A percentile compares a stretch with the other conserved stretches of the same genome.
Evolutionary conservation across 2,329 filamentous ascomycete species (phyloP).

Genomic region (Colletotrichum navitas): DNA sequence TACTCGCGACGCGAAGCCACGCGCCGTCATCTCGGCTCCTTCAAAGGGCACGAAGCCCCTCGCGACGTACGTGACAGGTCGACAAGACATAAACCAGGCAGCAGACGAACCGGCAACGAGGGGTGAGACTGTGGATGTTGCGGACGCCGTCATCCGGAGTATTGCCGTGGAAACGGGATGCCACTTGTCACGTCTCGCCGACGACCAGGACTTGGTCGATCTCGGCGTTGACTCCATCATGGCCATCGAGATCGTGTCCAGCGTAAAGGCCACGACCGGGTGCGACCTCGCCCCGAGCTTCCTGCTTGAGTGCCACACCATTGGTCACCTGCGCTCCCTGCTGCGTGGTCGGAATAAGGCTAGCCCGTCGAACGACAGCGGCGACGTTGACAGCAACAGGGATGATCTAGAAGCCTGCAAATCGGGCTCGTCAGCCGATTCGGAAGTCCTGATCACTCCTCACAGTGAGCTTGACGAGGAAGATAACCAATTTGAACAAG

Average conservation of each 20-base stretch:
- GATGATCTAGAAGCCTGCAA: too few relatives aligned
- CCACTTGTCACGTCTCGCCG: neutral
- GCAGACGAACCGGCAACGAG: neutral
- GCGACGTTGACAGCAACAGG: too few relatives aligned
- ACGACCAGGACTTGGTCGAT: neutral
- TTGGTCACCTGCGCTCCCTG: conserved; percentile 3
- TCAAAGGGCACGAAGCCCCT: too few relatives aligned
- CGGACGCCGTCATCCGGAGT: neutral
- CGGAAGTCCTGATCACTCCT: too few relatives aligned
- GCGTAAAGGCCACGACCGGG: neutral
- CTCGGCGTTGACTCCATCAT: conserved; percentile 25
- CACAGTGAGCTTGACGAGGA: too few relatives aligned
- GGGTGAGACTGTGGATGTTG: neutral
- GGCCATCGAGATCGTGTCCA: conserved; percentile 11
- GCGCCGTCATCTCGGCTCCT: too few relatives aligned
- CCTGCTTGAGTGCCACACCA: conserved; percentile 1
- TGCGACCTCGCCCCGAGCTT: neutral
- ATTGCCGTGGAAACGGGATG: conserved; percentile 1
- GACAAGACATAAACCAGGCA: neutral
- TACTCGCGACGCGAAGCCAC: too few relatives aligned
- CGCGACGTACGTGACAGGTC: neutral
- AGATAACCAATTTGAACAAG: too few relatives aligned
- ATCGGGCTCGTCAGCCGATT: too few relatives aligned
- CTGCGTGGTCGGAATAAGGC: neutral
- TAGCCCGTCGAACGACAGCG: neutral